Evolutionary conservation across 352 stramenopile genomes (phyloP), one percentile per base, ranked within the genome.

Genomic region (Thraustotheca clavata): DNA sequence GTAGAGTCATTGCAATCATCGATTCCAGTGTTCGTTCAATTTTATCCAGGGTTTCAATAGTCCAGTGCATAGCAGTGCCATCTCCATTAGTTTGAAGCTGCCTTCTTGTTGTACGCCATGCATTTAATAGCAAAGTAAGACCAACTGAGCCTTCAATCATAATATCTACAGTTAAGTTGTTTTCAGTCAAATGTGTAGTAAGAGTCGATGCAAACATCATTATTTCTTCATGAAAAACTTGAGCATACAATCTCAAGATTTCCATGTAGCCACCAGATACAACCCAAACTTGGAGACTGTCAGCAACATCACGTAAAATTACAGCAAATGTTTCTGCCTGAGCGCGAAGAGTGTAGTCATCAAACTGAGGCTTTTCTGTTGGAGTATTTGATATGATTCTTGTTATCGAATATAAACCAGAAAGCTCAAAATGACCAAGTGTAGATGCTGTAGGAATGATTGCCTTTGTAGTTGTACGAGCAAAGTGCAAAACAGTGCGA

Each of bases 191-290:
- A 52, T 52, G 57, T 14, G 20, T 18, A 26, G 33, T 18, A 9
- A 59, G 52, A 20, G 22, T 12, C 16, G 12, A 22, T 12, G 11
- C 24, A 26, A 65, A 65, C 22, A 31, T 24, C 22, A n/a, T 32
- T 31, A 65, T 8, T 24, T 65, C 57, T 65, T 65, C 57, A 5
- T 65, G 38, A 4, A 65, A 11, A 11, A 65, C 38, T 55, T 65
- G 57, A 7, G 47, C 41, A 20, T 54, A 65, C 26, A 55, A 18
- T 16, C 57, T 40, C 3, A 49, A 27, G n/a, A 65, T 9, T 24
- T 50, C 24, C 36, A 43, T 38, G 35, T 47, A 43, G 11, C 8
- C 41, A 4, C 32, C 26, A 6, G 57, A 55, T n/a, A 20, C 11
- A 22, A 54, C 27, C 18, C 57, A 50, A 40, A 22, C 8, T 2